phyloP scores from a whole-genome alignment of 75 land plant species.

The Pinus tabuliformis region DNA sequence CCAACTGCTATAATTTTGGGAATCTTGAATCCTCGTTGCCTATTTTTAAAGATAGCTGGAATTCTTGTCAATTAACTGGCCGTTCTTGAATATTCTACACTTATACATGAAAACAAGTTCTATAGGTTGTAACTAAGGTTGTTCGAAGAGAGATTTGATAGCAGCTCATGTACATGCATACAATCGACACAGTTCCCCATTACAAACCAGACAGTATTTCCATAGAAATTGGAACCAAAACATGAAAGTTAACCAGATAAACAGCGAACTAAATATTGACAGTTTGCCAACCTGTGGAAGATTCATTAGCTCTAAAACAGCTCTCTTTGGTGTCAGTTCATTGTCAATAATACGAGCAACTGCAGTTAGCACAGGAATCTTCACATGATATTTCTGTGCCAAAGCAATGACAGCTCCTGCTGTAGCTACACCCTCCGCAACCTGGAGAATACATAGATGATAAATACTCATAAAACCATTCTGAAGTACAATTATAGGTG shows the following conservation, averaged over 20 bases:
- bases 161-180: too few species aligned
- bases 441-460: constrained; percentile 28
- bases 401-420: constrained; percentile 95
- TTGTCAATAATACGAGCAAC: constrained; percentile 94
- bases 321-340: constrained; percentile 82
- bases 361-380: constrained; percentile 96
- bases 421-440: constrained; percentile 96
- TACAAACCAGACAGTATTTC: not conserved
- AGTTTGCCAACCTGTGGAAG: constrained; percentile 73
- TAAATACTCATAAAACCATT: not conserved
- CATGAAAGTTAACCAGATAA: not conserved
- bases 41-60: too few species aligned
- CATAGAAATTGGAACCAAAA: not conserved
- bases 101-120: too few species aligned
- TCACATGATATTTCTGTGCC: constrained; percentile 87
- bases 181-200: not conserved
- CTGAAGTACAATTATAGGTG: not conserved
- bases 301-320: constrained; percentile 86
- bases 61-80: too few species aligned
- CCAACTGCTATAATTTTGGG: too few species aligned
- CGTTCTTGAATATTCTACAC: too few species aligned
- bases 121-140: too few species aligned
- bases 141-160: too few species aligned
- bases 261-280: not conserved
- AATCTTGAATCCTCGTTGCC: too few species aligned